Percentiles rank a stretch among this genome's conserved stretches.
These are phyloP conservation scores for Neofusicoccum laricinum DNA, from an alignment of 2,329 filamentous ascomycete species.

Conservation along the genomic window DNA sequence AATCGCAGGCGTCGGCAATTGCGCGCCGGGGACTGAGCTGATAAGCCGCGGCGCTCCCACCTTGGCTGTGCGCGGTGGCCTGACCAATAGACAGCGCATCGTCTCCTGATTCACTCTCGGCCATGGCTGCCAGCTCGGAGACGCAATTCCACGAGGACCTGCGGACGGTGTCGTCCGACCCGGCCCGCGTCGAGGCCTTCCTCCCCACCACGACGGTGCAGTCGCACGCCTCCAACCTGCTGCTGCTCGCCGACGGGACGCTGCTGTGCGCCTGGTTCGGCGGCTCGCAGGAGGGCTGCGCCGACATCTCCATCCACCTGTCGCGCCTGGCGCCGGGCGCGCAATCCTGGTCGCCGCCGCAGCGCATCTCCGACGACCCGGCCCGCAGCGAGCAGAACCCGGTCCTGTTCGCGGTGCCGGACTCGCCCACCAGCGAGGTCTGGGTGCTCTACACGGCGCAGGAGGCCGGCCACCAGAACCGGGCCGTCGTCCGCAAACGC, in stretches of 20 bases:
- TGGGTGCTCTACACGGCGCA: conserved; percentile 48
- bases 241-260: conserved; percentile 40
- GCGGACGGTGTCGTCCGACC: not conserved
- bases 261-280: conserved; percentile 47
- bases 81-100: not conserved
- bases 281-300: conserved; percentile 45
- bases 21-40: not conserved
- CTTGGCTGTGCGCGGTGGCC: no score
- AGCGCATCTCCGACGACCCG: conserved; percentile 39
- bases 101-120: not conserved
- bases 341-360: conserved; percentile 31
- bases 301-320: conserved; percentile 45
- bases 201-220: conserved; percentile 43
- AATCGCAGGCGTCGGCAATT: not conserved
- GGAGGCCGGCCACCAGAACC: conserved; percentile 45
- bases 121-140: no score
- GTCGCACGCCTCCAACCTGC: conserved; percentile 46
- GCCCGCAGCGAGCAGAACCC: conserved; percentile 47
- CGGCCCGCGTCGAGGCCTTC: conserved; percentile 19
- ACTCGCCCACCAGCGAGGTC: conserved; percentile 27
- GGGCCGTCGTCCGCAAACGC: conserved; percentile 38
- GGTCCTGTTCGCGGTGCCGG: conserved; percentile 39
- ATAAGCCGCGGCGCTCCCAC: not conserved
- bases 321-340: conserved; percentile 35
- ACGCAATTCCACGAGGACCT: conserved; percentile 19